Base-by-base conservation (phyloP, 163 green algal genomes). In the Scenedesmus sp. region DNA sequence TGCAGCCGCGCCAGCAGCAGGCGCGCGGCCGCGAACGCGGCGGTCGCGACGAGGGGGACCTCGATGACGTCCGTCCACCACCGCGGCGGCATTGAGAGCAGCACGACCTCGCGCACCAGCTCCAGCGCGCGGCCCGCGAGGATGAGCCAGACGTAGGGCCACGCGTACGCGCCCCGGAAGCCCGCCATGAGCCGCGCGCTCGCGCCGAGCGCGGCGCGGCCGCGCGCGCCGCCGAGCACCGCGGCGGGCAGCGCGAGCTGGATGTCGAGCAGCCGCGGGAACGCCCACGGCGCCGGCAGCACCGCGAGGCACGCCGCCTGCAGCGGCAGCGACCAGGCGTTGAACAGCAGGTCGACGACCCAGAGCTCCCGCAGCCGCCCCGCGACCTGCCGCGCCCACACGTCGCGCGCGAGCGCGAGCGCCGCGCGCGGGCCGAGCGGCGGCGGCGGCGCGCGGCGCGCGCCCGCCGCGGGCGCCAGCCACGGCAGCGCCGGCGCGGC, bases 41-140 rank as follows among this genome's bases (percentile, higher is more conserved):
- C 76, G 1, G 78, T 83, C 11, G 81, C 42, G 24, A 57, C 63
- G 34, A 91, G 64, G n/a, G 86, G 86, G 47, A 91, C 51, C 76
- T 91, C 86, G 24, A 88, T 71, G 31, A 88, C 84, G 29, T 91
- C 86, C 4, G 75, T 78, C 86, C 84, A 87, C 84, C 84, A 88
- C 42, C 77, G 45, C 31, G 34, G n/a, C n/a, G 81, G 77, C 73
- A 87, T 39, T 17, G 77, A 70, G 14, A 76, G 51, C 53, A 89
- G 51, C 39, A 64, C 65, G 15, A 85, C 28, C 63, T 80, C 63
- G 17, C 31, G 28, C 31, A 64, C 50, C 34, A 70, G 13, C 33
- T 86, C 81, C 15, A 80, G 0, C 6, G 36, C 20, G 14, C 81
- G 63, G 9, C 56, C 70, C 2, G 18, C 64, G 14, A 80, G n/a